Conservation (phyloP, 2,329 filamentous ascomycete species). For the Albophoma yamanashiensis region DNA sequence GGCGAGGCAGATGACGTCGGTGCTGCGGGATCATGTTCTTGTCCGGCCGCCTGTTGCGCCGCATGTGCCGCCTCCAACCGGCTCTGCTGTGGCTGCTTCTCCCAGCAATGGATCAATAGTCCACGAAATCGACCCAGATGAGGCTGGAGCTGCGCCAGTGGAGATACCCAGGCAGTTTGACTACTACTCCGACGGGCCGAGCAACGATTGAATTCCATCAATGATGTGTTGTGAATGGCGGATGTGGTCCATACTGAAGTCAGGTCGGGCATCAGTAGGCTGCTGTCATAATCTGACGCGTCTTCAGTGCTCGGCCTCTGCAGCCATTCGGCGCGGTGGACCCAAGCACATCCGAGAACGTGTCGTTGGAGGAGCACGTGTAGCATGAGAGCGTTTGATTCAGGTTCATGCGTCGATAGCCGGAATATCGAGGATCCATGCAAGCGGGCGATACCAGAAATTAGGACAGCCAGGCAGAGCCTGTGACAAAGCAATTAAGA, state of each 20-base stretch:
- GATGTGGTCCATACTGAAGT: not conserved
- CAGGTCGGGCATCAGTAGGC: not conserved
- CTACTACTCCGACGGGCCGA: constrained; percentile 10
- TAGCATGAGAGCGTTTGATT: not conserved
- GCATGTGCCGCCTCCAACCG: not conserved
- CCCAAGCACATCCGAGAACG: not conserved
- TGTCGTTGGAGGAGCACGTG: not conserved
- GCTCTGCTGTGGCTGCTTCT: not conserved
- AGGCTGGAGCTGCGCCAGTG: constrained; percentile 1
- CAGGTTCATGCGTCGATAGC: not conserved
- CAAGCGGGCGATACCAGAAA: too few species aligned
- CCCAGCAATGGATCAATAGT: constrained; percentile 1
- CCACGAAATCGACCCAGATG: constrained; percentile 13
- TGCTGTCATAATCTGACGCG: not conserved
- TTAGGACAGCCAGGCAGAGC: not conserved
- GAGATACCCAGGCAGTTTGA: constrained; percentile 12
- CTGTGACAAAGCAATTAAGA: not conserved
- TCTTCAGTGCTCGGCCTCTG: too few species aligned
- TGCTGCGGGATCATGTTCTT: constrained; percentile 21
- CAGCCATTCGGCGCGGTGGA: too few species aligned
- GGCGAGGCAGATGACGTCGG: constrained; percentile 55
- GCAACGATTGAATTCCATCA: not conserved
- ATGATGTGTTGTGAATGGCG: not conserved
- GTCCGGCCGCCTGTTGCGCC: not conserved
- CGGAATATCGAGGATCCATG: not conserved